Evolutionary conservation across 2,329 filamentous ascomycete species (phyloP).

Genomic region (Pleoardoris graminearum): DNA sequence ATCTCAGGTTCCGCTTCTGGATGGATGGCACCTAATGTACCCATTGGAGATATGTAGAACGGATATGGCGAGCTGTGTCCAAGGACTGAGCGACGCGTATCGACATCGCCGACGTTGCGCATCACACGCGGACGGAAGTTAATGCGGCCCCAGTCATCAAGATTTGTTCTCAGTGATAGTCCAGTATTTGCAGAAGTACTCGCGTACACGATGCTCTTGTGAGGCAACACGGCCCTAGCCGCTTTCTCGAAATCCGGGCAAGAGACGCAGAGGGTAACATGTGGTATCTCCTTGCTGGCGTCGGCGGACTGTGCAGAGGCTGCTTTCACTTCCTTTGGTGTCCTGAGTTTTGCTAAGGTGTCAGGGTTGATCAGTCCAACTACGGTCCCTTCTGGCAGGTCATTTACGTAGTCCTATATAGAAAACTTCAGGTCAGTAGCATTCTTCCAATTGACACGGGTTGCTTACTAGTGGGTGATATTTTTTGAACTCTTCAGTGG

Average conservation of each 20-base stretch:
- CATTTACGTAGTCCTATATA: conserved; percentile 27
- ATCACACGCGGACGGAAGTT: conserved; percentile 43
- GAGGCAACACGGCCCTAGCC: conserved; percentile 37
- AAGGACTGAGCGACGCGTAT: conserved; percentile 38
- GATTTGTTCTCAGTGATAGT: conserved; percentile 34
- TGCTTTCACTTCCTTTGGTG: conserved; percentile 26
- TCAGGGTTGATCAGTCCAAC: conserved; percentile 38
- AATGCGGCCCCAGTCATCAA: conserved; percentile 42
- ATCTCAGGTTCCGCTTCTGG: conserved; percentile 43
- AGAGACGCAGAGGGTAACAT: conserved; percentile 36
- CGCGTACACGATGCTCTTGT: conserved; percentile 40
- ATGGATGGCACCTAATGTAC: conserved; percentile 42
- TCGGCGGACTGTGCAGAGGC: conserved; percentile 22
- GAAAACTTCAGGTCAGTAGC: not conserved
- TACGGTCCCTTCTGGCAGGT: conserved; percentile 31
- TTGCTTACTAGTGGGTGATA: conserved; percentile 31
- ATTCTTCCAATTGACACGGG: not conserved
- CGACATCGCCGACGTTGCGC: conserved; percentile 40
- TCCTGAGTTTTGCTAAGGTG: conserved; percentile 33
- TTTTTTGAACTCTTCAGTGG: conserved; percentile 41
- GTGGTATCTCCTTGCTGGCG: conserved; percentile 29
- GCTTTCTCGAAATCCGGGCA: conserved; percentile 39
- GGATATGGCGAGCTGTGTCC: conserved; percentile 40
- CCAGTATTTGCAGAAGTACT: conserved; percentile 42
- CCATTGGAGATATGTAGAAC: conserved; percentile 47